Percentiles rank a stretch among this genome's conserved stretches.
These are phyloP conservation scores for Lachnellula hyalina DNA, from an alignment of 2,329 filamentous ascomycete species.

Conservation along the genomic window DNA sequence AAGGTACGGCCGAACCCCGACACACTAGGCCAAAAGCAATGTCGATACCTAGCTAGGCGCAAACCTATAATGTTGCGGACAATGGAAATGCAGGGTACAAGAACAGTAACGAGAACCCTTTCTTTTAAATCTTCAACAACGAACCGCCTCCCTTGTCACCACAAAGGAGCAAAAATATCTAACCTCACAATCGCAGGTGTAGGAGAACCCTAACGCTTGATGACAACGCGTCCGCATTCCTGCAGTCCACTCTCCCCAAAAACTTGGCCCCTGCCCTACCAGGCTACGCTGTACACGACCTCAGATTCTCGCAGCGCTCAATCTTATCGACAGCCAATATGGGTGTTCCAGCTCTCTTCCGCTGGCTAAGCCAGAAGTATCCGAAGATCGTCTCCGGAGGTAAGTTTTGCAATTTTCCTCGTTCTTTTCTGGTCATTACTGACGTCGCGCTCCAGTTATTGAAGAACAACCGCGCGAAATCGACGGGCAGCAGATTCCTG, in stretches of 20 bases:
- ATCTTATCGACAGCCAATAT: conserved; percentile 13
- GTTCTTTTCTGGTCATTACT: conserved; percentile 48
- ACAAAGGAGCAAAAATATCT: not conserved
- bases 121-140: not conserved
- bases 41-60: not conserved
- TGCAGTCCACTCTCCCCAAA: not conserved
- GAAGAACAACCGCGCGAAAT: conserved; percentile 79
- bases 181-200: not conserved
- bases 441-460: conserved; percentile 81
- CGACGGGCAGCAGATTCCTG: conserved; percentile 77
- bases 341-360: conserved; percentile 49
- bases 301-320: not conserved
- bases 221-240: not conserved
- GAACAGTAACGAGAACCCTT: not conserved
- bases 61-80: not conserved
- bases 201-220: not conserved
- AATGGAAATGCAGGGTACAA: not conserved
- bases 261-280: not conserved
- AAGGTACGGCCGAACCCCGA: not conserved
- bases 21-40: too few species aligned
- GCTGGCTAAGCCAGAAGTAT: conserved; percentile 96
- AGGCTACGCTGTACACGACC: not conserved
- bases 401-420: not conserved
- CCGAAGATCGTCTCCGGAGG: conserved; percentile 72
- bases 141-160: not conserved